phyloP scores from a whole-genome alignment of 2,329 filamentous ascomycete genomes.

The Pseudocercospora fijiensis region DNA sequence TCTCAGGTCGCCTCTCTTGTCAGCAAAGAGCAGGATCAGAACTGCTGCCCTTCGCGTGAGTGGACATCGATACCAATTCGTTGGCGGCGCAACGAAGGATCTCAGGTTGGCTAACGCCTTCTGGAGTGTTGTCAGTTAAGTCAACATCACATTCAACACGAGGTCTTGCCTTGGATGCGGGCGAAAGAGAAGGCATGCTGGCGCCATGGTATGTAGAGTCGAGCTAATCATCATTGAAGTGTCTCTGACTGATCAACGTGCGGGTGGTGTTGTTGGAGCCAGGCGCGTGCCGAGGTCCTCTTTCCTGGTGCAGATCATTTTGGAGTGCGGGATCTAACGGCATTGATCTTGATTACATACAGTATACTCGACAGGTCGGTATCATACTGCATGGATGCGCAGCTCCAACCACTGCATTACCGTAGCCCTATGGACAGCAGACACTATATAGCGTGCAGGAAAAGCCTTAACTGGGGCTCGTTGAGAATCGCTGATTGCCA shows the following conservation, averaged over 20 bases:
- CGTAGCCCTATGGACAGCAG: neutral
- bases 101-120: conserved; percentile 57
- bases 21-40: conserved; percentile 82
- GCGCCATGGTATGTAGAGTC: conserved; percentile 26
- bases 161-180: conserved; percentile 34
- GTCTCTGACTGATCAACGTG: conserved; percentile 10
- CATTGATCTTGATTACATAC: neutral
- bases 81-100: conserved; percentile 57
- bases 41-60: conserved; percentile 76
- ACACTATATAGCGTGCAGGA: neutral
- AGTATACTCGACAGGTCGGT: neutral
- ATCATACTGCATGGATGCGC: neutral
- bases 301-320: neutral
- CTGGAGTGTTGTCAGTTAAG: conserved; percentile 23
- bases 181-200: conserved; percentile 36
- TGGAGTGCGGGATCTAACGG: neutral
- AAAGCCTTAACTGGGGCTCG: neutral
- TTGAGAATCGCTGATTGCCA: neutral
- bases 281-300: conserved; percentile 17
- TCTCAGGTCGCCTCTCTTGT: conserved; percentile 72
- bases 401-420: neutral
- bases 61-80: conserved; percentile 57
- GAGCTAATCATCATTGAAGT: conserved; percentile 6
- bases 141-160: neutral
- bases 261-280: conserved; percentile 8